phyloP scores from a whole-genome alignment of 2,329 filamentous ascomycete genomes.

The Daldinia sp. region DNA sequence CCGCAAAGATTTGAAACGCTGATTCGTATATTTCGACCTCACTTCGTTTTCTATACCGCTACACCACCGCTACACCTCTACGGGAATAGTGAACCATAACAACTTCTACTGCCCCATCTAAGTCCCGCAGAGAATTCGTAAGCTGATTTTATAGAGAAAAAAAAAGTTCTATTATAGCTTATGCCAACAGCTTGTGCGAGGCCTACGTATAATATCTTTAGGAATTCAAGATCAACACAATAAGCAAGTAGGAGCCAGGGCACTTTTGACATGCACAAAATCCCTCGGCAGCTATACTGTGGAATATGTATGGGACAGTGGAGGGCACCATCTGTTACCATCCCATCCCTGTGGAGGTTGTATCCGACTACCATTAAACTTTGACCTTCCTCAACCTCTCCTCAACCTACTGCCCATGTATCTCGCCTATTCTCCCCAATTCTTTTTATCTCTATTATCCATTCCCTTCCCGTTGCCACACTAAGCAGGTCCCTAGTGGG shows the following conservation, averaged over 20 bases:
- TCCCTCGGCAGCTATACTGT: not conserved
- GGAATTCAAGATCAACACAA: not conserved
- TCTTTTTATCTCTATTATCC: not conserved
- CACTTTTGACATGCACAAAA: not conserved
- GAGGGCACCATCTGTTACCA: not conserved
- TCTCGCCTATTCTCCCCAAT: not conserved
- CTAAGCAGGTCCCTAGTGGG: constrained; percentile 19
- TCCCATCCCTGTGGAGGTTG: not conserved
- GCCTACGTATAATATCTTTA: not conserved
- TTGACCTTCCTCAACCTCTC: constrained; percentile 13
- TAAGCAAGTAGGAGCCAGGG: not conserved
- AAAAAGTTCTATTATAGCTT: not conserved
- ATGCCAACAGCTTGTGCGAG: not conserved
- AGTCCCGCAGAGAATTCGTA: not conserved
- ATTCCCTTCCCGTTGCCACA: constrained; percentile 21
- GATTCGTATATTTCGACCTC: constrained; percentile 2
- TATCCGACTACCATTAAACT: constrained; percentile 9
- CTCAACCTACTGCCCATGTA: not conserved
- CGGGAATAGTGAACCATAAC: not conserved
- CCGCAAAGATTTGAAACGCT: constrained; percentile 3
- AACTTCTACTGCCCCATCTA: not conserved
- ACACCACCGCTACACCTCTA: not conserved
- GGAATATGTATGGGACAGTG: not conserved
- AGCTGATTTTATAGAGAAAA: not conserved
- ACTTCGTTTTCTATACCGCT: not conserved